Evolutionary conservation across 108 stramenopile species (phyloP), one percentile per base, ranked within the genome.

Genomic region (Fragilaria crotonensis): DNA sequence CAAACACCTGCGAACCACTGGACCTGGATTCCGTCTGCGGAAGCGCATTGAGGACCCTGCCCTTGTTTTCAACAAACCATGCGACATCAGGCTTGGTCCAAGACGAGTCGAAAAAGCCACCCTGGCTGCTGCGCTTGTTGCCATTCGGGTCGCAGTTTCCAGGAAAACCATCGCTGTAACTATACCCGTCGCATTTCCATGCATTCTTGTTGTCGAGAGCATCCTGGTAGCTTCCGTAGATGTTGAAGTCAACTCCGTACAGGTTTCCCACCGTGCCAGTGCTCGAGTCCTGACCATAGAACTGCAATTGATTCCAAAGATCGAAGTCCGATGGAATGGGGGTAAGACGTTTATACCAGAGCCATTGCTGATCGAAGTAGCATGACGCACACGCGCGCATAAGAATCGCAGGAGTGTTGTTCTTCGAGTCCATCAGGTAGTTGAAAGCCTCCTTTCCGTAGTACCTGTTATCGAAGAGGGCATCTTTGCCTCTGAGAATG

Each of bases 281-380:
- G 26, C 31, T 63, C n/a, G n/a, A n/a, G n/a, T n/a, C n/a, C 4
- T 32, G 4, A 2, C 33, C 22, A 61, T 72, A 59, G 32, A 71
- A n/a, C 22, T 48, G 57, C 46, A 68, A 55, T 46, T 68, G 60
- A n/a, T 53, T 21, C 25, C 71, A 33, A 30, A 76, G 57, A 31
- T 68, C 44, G 20, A 55, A 62, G 21, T 48, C 33, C 20, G 45
- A 45, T 21, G 66, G 62, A 33, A 76, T 50, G 11, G 54, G 56
- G 2, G 75, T 76, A 28, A 58, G 7, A 22, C 75, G 54, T 7
- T 62, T 61, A 58, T 76, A 76, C 44, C 54, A 76, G 19, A 76
- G 62, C 45, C 67, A 51, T 22, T 59, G 48, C 27, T 68, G 62
- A 11, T 46, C 55, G n/a, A 17, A 3, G 22, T 46, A 32, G n/a